phyloP scores from a whole-genome alignment of 2,329 filamentous ascomycete genomes.

The Lizonia empirigonia region DNA sequence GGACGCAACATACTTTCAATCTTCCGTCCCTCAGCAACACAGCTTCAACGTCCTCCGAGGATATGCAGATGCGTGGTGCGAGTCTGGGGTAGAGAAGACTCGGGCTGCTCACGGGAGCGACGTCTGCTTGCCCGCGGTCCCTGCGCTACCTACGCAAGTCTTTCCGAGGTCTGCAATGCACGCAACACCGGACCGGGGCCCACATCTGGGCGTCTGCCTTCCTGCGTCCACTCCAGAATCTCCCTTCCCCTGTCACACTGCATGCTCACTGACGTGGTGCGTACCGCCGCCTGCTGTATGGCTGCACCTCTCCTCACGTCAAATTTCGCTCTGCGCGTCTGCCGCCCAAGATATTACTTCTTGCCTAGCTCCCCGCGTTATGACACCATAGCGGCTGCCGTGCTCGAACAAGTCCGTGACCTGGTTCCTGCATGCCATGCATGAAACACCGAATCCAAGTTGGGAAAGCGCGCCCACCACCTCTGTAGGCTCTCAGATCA shows the following conservation, averaged over 20 bases:
- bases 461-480: too few species aligned
- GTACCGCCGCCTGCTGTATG: slow-evolving; percentile 9
- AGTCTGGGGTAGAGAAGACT: slow-evolving; percentile 28
- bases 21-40: slow-evolving; percentile 51
- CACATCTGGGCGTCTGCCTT: slow-evolving; percentile 24
- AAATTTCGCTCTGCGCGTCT: slow-evolving; percentile 18
- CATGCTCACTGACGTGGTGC: not conserved
- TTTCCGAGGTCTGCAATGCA: slow-evolving; percentile 32
- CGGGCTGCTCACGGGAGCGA: slow-evolving; percentile 33
- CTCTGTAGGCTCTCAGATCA: too few species aligned
- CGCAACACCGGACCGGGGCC: slow-evolving; percentile 19
- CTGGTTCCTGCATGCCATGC: slow-evolving; percentile 10
- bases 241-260: slow-evolving; percentile 15
- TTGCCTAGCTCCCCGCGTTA: slow-evolving; percentile 29
- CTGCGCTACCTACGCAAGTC: slow-evolving; percentile 36
- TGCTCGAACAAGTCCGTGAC: slow-evolving; percentile 14
- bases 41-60: slow-evolving; percentile 48
- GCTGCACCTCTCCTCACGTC: slow-evolving; percentile 3
- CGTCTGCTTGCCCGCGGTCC: slow-evolving; percentile 26
- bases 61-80: slow-evolving; percentile 23
- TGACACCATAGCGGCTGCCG: slow-evolving; percentile 24
- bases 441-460: too few species aligned
- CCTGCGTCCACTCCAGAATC: slow-evolving; percentile 23
- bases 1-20: slow-evolving; percentile 38
- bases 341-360: slow-evolving; percentile 9